Base-by-base conservation (phyloP, 495 filamentous ascomycete genomes). In the Aspergillus heteromorphus region DNA sequence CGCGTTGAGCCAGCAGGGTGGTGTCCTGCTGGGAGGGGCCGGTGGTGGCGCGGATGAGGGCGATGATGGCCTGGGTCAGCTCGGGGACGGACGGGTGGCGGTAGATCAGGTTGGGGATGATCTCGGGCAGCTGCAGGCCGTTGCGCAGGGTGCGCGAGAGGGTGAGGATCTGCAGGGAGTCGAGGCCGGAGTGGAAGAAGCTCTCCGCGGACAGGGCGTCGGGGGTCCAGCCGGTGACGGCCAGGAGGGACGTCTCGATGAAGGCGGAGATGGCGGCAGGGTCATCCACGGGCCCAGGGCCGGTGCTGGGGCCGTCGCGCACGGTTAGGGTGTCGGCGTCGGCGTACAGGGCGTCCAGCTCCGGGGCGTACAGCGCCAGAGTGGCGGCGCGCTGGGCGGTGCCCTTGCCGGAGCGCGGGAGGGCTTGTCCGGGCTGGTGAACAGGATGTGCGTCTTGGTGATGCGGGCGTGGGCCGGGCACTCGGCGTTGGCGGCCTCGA, bases 101-200 rank as follows among this genome's bases (percentile, higher is more conserved):
- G 27, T 65, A 60, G 20, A 62, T 56, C 2, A 56, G 16, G 19
- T 55, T 60, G 4, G 60, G 49, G 10, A 48, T 49, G 27, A 65
- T 48, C 0, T 13, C 16, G 11, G 54, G 49, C 48, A 55, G 20
- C n/a, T 58, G 19, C 29, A 62, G 34, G 23, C 65, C 51, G 20
- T 31, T 45, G 20, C 48, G 56, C n/a, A 61, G 40, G 2, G 17
- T 30, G 6, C 56, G 55, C 2, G 55, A 20, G 4, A 58, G 53
- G 7, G 58, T 61, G 18, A 62, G 56, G 6, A 51, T 71, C 31
- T 79, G 75, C 58, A 84, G 66, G 21, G 80, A 84, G 57, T 84
- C 79, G 34, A 84, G 65, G 9, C 77, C 77, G 9, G 13, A 10
- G 13, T 11, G 5, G 31, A 36, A 36, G 4, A 4, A 36, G 9